phyloP scores from a whole-genome alignment of 2,329 filamentous ascomycete genomes.

The Neurospora crassa region DNA sequence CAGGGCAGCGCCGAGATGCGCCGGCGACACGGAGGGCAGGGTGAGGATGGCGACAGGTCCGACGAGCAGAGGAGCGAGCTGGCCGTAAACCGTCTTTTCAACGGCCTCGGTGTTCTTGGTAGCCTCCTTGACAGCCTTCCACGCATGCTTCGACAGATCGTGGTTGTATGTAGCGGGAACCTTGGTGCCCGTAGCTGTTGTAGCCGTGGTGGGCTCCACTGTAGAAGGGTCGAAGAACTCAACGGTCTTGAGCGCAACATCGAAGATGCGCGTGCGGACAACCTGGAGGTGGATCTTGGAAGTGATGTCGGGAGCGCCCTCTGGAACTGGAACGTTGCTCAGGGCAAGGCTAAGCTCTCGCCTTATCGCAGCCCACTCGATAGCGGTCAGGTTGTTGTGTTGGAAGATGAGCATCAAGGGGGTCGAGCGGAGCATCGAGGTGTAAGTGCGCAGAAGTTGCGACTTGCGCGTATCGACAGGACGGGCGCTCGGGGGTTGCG shows the following conservation, averaged over 20 bases:
- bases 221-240: slow-evolving; percentile 63
- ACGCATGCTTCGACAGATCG: slow-evolving; percentile 45
- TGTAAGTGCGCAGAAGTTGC: slow-evolving; percentile 78
- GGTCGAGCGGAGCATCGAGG: slow-evolving; percentile 75
- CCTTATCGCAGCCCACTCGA: slow-evolving; percentile 64
- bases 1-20: slow-evolving; percentile 73
- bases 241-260: slow-evolving; percentile 71
- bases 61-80: slow-evolving; percentile 66
- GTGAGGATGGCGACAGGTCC: slow-evolving; percentile 74
- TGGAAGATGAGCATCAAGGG: slow-evolving; percentile 79
- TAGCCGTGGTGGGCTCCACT: slow-evolving; percentile 21
- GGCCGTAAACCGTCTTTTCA: slow-evolving; percentile 34
- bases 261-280: slow-evolving; percentile 81
- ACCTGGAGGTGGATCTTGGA: slow-evolving; percentile 67
- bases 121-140: slow-evolving; percentile 34
- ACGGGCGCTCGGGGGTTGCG: slow-evolving; percentile 81
- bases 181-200: slow-evolving; percentile 25
- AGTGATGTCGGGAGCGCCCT: slow-evolving; percentile 35
- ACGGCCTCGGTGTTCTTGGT: slow-evolving; percentile 20
- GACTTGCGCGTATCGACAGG: slow-evolving; percentile 81
- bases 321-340: slow-evolving; percentile 25
- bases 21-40: slow-evolving; percentile 74
- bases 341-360: slow-evolving; percentile 52
- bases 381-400: slow-evolving; percentile 58
- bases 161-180: slow-evolving; percentile 30